Conservation (phyloP, 2,329 filamentous ascomycete genomes). For the Claviceps monticola region DNA sequence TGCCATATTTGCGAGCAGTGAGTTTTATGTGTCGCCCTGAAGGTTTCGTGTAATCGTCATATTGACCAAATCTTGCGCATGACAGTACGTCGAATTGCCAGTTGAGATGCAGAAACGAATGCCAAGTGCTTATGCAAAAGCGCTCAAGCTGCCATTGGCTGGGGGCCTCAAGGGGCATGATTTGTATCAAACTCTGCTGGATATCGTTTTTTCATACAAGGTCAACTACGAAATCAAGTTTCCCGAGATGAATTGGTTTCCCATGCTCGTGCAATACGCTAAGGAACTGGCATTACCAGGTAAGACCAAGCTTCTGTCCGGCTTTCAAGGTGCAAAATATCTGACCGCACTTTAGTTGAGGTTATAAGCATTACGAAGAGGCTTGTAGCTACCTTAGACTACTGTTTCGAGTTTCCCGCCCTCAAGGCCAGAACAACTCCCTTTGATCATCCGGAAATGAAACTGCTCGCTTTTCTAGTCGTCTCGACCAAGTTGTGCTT, state of each 20-base stretch:
- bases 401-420: conserved; percentile 38
- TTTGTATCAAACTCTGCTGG: conserved; percentile 50
- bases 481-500: conserved; percentile 68
- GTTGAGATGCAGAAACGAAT: conserved; percentile 51
- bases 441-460: conserved; percentile 58
- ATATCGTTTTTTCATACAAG: conserved; percentile 49
- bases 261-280: conserved; percentile 56
- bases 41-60: neutral
- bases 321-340: neutral
- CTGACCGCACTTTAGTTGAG: conserved; percentile 40
- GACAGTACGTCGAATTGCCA: conserved; percentile 45
- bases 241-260: conserved; percentile 56
- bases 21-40: conserved; percentile 12
- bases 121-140: conserved; percentile 44
- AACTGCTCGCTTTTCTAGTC: conserved; percentile 56
- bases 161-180: conserved; percentile 34
- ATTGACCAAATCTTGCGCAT: conserved; percentile 3
- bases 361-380: conserved; percentile 16
- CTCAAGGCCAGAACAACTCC: conserved; percentile 29
- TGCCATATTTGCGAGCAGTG: conserved; percentile 60
- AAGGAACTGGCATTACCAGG: conserved; percentile 61
- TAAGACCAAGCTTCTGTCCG: conserved; percentile 24
- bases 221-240: conserved; percentile 56
- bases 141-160: conserved; percentile 37
- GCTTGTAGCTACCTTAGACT: conserved; percentile 38